Conservation (phyloP, 352 stramenopile species). For the Phytopythium helicoides region DNA sequence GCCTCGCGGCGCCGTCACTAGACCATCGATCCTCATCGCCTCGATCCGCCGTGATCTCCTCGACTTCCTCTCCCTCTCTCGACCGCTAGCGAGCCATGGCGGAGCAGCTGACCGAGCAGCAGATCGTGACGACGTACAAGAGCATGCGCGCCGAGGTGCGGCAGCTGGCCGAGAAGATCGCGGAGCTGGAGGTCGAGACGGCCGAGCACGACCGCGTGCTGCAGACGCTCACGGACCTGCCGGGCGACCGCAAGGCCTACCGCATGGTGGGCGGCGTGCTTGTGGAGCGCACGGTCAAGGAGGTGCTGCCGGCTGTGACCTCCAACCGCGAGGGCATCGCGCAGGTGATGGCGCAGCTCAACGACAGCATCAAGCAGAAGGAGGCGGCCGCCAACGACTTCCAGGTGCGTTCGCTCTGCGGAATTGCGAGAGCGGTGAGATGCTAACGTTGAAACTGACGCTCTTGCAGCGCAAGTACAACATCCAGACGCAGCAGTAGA, state of each 20-base stretch:
- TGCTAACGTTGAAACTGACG: neutral
- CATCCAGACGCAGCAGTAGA: constrained; percentile 78
- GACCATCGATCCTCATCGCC: constrained; percentile 4
- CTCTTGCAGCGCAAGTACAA: constrained; percentile 77
- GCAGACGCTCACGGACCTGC: constrained; percentile 73
- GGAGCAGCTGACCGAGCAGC: constrained; percentile 77
- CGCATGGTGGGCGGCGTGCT: constrained; percentile 96
- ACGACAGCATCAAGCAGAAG: constrained; percentile 82
- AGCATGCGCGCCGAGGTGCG: constrained; percentile 79
- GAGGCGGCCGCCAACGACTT: constrained; percentile 79
- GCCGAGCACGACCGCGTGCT: constrained; percentile 85
- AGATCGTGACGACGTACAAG: constrained; percentile 87
- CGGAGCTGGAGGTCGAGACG: constrained; percentile 80
- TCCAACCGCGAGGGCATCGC: constrained; percentile 79
- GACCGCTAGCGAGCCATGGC: constrained; percentile 21
- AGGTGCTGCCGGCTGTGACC: constrained; percentile 93
- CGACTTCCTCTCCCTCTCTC: neutral
- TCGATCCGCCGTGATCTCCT: neutral
- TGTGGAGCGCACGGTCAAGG: constrained; percentile 94
- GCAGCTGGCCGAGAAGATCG: constrained; percentile 83
- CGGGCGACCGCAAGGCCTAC: constrained; percentile 87
- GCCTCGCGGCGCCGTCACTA: no score
- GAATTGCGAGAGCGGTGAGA: neutral
- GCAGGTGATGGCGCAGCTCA: constrained; percentile 74
- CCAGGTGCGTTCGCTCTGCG: constrained; percentile 34